A percentile compares a stretch with the other conserved stretches of the same genome.
These are phyloP conservation scores for Aegilops speltoides DNA, from an alignment of 176 grass and related monocot species.

Conservation along the genomic window DNA sequence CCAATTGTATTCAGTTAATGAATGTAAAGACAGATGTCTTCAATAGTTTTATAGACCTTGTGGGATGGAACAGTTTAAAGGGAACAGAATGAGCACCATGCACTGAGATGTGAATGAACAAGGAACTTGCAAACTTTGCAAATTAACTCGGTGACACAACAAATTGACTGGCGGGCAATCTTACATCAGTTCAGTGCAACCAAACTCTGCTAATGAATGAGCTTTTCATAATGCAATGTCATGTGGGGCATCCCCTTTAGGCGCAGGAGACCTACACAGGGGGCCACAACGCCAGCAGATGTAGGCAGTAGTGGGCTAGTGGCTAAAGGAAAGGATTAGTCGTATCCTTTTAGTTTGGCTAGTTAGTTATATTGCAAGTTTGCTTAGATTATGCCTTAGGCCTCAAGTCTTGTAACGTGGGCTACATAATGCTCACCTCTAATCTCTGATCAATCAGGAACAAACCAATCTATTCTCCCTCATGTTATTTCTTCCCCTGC, in stretches of 20 bases:
- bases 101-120: not conserved
- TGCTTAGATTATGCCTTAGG: not conserved
- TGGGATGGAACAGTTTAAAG: not conserved
- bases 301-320: not conserved
- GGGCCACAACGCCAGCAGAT: not conserved
- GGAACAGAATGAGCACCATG: not conserved
- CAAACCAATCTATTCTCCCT: not conserved
- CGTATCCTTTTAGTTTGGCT: not conserved
- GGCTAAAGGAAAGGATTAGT: not conserved
- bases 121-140: not conserved
- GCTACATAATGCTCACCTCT: not conserved
- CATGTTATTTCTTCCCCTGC: not conserved
- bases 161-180: not conserved
- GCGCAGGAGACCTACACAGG: not conserved
- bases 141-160: not conserved
- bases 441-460: not conserved
- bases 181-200: conserved; percentile 1
- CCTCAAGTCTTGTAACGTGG: not conserved
- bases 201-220: not conserved
- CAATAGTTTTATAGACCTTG: not conserved
- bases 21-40: not conserved
- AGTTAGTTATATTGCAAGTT: not conserved
- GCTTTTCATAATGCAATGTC: not conserved
- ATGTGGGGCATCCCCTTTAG: not conserved
- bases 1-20: conserved; percentile 4